Conservation (phyloP, 192 early-diverging fungal genomes). For the Linderina pennispora region DNA sequence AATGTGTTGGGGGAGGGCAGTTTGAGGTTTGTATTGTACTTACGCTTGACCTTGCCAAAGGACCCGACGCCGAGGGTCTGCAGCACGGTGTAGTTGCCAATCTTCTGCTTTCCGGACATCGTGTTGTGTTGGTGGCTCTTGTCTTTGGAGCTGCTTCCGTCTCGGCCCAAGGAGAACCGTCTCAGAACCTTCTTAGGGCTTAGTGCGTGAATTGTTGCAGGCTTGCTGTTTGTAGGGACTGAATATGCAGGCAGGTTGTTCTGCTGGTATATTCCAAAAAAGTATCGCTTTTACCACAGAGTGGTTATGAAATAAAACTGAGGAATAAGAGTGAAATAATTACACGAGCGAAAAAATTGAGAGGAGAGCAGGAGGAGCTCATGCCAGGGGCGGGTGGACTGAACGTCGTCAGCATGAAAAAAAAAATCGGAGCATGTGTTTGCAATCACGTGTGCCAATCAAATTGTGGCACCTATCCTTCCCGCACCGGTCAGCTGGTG, state of each 20-base stretch:
- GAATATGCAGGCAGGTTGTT: background rate
- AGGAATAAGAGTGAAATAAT: background rate
- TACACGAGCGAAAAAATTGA: background rate
- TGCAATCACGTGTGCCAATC: too few relatives aligned
- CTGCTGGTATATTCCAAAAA: background rate
- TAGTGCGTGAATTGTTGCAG: conserved; percentile 25
- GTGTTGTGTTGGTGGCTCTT: conserved; percentile 8
- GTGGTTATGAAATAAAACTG: background rate
- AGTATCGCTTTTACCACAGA: too few relatives aligned
- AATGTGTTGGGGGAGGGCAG: too few relatives aligned
- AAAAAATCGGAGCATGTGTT: too few relatives aligned
- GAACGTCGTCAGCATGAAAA: too few relatives aligned
- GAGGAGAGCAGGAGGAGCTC: too few relatives aligned
- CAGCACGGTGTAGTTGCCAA: conserved; percentile 91
- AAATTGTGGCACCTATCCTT: too few relatives aligned
- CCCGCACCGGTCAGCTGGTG: too few relatives aligned
- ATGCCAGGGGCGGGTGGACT: too few relatives aligned
- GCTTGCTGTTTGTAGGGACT: background rate
- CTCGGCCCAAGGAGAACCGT: conserved; percentile 27
- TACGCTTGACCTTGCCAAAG: conserved; percentile 99
- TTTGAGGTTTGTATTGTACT: too few relatives aligned
- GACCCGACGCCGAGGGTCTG: conserved; percentile 96
- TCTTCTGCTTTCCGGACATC: conserved; percentile 47
- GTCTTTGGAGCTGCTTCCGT: conserved; percentile 10
- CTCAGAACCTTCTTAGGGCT: conserved; percentile 39